Percentiles rank a stretch among this genome's conserved stretches.
phyloP scores from a whole-genome alignment of 2,329 filamentous ascomycete species.

The Fusarium sp. region DNA sequence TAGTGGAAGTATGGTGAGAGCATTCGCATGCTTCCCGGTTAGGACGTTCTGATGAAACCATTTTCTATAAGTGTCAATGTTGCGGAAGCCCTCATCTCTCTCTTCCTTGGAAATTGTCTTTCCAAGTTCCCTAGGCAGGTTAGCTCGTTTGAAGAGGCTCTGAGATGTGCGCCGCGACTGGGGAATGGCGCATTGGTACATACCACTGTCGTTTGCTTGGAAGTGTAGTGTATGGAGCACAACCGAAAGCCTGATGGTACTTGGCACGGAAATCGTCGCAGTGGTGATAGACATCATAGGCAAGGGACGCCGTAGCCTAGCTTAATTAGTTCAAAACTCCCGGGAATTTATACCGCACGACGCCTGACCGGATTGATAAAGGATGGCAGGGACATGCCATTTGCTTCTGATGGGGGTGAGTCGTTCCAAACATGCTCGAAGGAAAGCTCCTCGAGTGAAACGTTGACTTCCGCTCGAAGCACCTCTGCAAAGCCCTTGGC shows the following conservation, averaged over 20 bases:
- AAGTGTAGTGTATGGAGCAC: background rate
- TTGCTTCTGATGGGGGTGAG: background rate
- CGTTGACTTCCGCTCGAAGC: background rate
- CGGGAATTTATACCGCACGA: background rate
- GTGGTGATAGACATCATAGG: background rate
- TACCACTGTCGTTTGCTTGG: background rate
- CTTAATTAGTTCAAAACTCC: background rate
- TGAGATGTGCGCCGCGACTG: fast-evolving
- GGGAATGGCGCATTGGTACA: background rate
- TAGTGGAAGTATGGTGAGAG: background rate
- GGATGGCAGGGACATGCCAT: background rate
- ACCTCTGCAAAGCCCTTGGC: background rate
- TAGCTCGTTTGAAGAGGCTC: background rate
- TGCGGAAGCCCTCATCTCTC: background rate
- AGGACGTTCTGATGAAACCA: background rate
- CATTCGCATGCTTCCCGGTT: background rate
- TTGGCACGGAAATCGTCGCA: background rate
- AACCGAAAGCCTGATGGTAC: background rate
- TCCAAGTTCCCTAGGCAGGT: background rate
- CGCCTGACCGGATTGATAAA: background rate
- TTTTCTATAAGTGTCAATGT: background rate
- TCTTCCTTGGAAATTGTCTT: background rate
- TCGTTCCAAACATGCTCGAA: background rate
- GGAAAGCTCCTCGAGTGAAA: background rate
- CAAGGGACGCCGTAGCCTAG: background rate